These are phyloP conservation scores for Mycogone perniciosa DNA, from an alignment of 2,329 filamentous ascomycete species.

Conservation along the genomic window DNA sequence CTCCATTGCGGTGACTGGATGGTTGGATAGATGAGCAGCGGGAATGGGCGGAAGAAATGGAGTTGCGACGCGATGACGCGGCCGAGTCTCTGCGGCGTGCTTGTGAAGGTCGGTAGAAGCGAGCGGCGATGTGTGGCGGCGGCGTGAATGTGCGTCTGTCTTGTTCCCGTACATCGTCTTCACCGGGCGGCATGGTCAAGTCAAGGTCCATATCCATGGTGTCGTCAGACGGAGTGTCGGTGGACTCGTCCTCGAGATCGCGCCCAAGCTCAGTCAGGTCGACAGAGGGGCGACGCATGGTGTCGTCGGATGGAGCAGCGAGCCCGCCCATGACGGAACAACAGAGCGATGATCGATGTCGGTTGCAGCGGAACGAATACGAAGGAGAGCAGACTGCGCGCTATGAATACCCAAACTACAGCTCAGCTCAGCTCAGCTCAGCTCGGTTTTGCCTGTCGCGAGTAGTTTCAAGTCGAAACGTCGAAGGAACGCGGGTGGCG, in stretches of 20 bases:
- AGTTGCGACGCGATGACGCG: constrained; percentile 72
- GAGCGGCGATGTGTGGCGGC: constrained; percentile 69
- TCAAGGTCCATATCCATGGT: constrained; percentile 28
- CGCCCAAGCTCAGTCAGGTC: constrained; percentile 37
- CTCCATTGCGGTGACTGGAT: constrained; percentile 39
- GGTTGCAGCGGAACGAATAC: not conserved
- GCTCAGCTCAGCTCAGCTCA: no score
- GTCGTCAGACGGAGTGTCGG: constrained; percentile 24
- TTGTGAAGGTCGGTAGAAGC: constrained; percentile 64
- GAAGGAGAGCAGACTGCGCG: not conserved
- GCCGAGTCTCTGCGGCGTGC: constrained; percentile 68
- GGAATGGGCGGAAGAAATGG: constrained; percentile 69
- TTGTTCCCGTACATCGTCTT: constrained; percentile 30
- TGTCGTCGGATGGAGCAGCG: constrained; percentile 14
- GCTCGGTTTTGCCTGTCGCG: not conserved
- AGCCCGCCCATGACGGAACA: not conserved
- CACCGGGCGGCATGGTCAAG: constrained; percentile 32
- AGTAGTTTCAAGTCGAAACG: not conserved
- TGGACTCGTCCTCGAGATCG: constrained; percentile 31
- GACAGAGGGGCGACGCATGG: constrained; percentile 38
- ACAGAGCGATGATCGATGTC: not conserved
- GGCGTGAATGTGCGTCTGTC: constrained; percentile 47
- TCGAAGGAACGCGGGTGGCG: not conserved
- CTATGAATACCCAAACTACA: not conserved
- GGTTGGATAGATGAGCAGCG: constrained; percentile 56